Percentiles rank a stretch among this genome's conserved stretches.
phyloP scores from a whole-genome alignment of 192 early-diverging fungal genomes.

The Coemansia sp. region DNA sequence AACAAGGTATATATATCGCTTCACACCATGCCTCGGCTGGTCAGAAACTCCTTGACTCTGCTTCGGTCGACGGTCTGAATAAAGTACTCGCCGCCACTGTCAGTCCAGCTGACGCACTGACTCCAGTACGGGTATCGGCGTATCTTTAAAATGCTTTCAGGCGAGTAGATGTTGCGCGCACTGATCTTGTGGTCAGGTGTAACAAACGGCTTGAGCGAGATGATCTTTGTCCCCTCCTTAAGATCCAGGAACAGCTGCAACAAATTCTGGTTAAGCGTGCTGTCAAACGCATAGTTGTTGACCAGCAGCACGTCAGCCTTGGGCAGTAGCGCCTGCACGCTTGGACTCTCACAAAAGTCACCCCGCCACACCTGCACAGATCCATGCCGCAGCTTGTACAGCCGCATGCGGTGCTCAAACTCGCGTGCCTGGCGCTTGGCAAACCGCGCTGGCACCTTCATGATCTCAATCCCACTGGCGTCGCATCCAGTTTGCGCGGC shows the following conservation, averaged over 20 bases:
- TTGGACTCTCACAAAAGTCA: constrained; percentile 81
- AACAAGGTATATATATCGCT: too few relatives aligned
- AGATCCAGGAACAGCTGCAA: constrained; percentile 87
- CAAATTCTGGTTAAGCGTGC: constrained; percentile 78
- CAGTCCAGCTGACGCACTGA: constrained; percentile 76
- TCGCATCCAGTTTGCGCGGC: constrained; percentile 84
- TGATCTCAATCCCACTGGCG: constrained; percentile 87
- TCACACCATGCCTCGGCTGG: constrained; percentile 20
- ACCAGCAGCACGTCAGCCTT: constrained; percentile 91
- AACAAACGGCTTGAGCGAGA: constrained; percentile 86
- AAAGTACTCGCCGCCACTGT: constrained; percentile 76
- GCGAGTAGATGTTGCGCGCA: constrained; percentile 66
- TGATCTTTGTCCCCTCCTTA: constrained; percentile 80
- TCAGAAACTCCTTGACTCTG: constrained; percentile 37
- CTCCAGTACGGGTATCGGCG: constrained; percentile 66
- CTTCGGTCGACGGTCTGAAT: constrained; percentile 76
- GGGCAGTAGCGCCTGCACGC: constrained; percentile 66
- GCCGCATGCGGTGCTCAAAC: constrained; percentile 78
- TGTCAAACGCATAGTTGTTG: constrained; percentile 94
- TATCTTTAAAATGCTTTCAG: constrained; percentile 70
- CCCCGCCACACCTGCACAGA: constrained; percentile 68
- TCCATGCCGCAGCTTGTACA: constrained; percentile 62
- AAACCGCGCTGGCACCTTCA: constrained; percentile 78
- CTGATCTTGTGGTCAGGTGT: constrained; percentile 74
- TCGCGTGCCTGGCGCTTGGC: constrained; percentile 79